These are phyloP conservation scores for Candida alai DNA, from an alignment of 805 yeast species.

Conservation along the genomic window DNA sequence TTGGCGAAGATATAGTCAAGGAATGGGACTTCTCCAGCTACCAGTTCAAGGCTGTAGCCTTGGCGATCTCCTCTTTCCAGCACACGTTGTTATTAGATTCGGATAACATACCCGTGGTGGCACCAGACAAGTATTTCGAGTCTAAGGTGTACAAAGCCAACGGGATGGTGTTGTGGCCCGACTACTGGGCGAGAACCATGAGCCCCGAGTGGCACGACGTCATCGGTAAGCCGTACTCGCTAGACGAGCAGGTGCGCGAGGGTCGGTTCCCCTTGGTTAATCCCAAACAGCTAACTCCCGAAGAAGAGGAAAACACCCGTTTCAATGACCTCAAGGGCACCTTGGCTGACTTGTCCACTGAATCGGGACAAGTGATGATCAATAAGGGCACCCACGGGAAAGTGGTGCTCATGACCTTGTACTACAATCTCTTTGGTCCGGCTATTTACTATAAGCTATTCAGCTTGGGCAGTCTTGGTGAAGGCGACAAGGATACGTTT, in stretches of 20 bases:
- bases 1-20: constrained; percentile 13
- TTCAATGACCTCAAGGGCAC: constrained; percentile 40
- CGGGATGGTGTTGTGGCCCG: constrained; percentile 61
- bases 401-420: constrained; percentile 54
- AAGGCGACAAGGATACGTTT: constrained; percentile 78
- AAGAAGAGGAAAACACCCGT: constrained; percentile 32
- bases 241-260: constrained; percentile 21
- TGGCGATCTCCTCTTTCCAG: constrained; percentile 58
- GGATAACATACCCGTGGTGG: constrained; percentile 44
- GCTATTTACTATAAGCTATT: constrained; percentile 60
- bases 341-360: constrained; percentile 62
- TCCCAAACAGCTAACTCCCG: constrained; percentile 30
- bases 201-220: constrained; percentile 56
- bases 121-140: constrained; percentile 43
- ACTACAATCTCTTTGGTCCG: constrained; percentile 66
- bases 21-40: constrained; percentile 35
- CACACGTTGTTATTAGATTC: constrained; percentile 47
- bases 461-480: constrained; percentile 70
- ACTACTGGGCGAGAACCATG: constrained; percentile 65
- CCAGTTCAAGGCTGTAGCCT: constrained; percentile 51
- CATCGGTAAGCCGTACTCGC: constrained; percentile 9
- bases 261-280: constrained; percentile 28
- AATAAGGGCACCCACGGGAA: constrained; percentile 56
- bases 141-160: constrained; percentile 43
- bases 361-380: constrained; percentile 65